Conservation (phyloP, 192 early-diverging fungal species). For the Coemansia sp. region DNA sequence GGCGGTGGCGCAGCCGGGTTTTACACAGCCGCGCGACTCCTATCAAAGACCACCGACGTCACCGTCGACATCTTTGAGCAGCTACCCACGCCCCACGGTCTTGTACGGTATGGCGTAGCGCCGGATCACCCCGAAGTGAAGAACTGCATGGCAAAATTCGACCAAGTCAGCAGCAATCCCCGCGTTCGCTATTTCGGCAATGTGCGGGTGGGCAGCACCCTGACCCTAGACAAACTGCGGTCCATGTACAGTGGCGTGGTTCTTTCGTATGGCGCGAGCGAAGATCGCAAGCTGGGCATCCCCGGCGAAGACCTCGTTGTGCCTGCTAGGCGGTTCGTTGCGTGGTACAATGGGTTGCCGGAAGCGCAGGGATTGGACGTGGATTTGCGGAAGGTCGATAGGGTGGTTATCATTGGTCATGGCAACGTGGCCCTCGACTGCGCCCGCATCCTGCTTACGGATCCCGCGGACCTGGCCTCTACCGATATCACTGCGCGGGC, state of each 20-base stretch:
- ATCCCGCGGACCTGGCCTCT: conserved; percentile 64
- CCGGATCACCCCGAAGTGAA: conserved; percentile 98
- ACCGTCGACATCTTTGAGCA: conserved; percentile 82
- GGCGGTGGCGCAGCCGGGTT: conserved; percentile 86
- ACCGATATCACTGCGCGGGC: conserved; percentile 87
- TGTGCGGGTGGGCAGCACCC: conserved; percentile 60
- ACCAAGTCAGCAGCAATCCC: conserved; percentile 66
- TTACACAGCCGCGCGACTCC: conserved; percentile 80
- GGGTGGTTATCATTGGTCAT: conserved; percentile 81
- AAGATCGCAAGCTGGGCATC: conserved; percentile 69
- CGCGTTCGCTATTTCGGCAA: conserved; percentile 82
- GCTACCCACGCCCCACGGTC: conserved; percentile 82
- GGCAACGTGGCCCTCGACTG: conserved; percentile 95
- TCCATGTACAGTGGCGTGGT: conserved; percentile 72
- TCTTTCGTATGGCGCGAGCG: conserved; percentile 81
- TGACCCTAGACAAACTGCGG: conserved; percentile 56
- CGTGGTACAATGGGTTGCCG: conserved; percentile 93
- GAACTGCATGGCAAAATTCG: conserved; percentile 75
- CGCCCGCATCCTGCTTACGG: conserved; percentile 78
- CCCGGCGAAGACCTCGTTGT: conserved; percentile 67
- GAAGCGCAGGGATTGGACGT: conserved; percentile 59
- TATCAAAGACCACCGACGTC: conserved; percentile 56
- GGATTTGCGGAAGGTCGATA: conserved; percentile 68
- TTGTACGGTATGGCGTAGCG: conserved; percentile 92
- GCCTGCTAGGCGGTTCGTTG: conserved; percentile 82